These are phyloP conservation scores for Chlamydomonas applanata DNA, from an alignment of 139 green algal species.

Conservation along the genomic window DNA sequence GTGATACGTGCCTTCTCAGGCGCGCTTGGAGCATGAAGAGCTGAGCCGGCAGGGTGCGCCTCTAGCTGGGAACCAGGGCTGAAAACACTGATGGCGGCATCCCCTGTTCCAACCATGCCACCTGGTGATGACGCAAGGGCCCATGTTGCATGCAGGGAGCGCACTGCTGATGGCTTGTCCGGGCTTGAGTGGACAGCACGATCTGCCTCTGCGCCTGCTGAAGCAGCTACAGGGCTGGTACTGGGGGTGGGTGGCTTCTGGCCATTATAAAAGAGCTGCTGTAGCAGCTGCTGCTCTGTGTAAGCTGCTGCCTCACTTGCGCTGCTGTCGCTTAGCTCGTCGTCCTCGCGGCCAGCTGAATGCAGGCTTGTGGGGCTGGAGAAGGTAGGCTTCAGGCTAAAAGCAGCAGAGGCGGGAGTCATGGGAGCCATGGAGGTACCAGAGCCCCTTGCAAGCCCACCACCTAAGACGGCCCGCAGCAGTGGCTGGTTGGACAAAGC, in stretches of 20 bases:
- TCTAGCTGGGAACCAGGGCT: background rate
- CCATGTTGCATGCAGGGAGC: background rate
- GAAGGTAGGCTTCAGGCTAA: too few species aligned
- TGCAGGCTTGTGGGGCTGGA: too few species aligned
- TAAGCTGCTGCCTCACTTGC: background rate
- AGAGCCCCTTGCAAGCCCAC: too few species aligned
- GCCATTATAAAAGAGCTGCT: constrained; percentile 14
- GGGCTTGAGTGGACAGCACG: background rate
- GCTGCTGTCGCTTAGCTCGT: too few species aligned
- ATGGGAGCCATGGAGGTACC: too few species aligned
- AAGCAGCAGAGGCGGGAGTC: too few species aligned
- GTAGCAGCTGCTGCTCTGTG: constrained; percentile 13
- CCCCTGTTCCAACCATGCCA: too few species aligned
- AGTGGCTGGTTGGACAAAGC: too few species aligned
- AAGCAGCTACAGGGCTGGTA: background rate
- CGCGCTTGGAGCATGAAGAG: background rate
- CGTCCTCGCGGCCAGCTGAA: too few species aligned
- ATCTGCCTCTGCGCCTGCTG: background rate
- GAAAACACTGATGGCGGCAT: too few species aligned
- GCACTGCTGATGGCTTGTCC: background rate
- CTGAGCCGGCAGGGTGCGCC: background rate
- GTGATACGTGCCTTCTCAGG: too few species aligned
- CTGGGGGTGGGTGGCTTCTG: constrained; percentile 3
- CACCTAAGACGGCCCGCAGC: too few species aligned
- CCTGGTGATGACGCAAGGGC: background rate